These are phyloP conservation scores for rapeseed (Brassica napus) DNA, from an alignment of 345 rosid species.

Conservation along the genomic window DNA sequence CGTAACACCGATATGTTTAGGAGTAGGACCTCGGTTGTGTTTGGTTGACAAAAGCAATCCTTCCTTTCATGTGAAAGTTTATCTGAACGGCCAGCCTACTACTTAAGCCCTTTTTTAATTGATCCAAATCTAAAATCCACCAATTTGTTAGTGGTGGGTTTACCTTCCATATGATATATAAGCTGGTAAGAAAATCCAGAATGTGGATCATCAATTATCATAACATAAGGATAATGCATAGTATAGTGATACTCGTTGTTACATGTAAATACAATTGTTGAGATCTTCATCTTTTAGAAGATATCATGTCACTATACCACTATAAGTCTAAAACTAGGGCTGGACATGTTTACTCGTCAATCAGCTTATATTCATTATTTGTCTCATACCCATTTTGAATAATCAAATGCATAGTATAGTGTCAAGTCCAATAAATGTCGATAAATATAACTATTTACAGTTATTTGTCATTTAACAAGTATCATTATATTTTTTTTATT, in stretches of 20 bases:
- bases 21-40: not conserved
- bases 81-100: not conserved
- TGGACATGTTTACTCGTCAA: too few relatives aligned
- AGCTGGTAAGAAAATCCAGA: not conserved
- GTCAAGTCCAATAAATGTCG: too few relatives aligned
- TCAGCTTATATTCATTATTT: too few relatives aligned
- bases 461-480: too few relatives aligned
- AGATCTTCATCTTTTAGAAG: not conserved
- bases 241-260: not conserved
- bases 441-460: too few relatives aligned
- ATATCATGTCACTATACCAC: not conserved
- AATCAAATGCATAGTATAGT: too few relatives aligned
- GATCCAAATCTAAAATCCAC: not conserved
- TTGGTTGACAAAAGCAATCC: conserved; percentile 7
- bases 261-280: not conserved
- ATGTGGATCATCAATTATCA: not conserved
- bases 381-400: too few relatives aligned
- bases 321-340: too few relatives aligned
- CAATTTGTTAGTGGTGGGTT: not conserved
- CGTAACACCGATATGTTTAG: conserved; percentile 19
- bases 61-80: conserved; percentile 1
- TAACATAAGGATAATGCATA: not conserved
- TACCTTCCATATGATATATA: not conserved
- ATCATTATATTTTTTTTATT: too few relatives aligned
- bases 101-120: not conserved